Percentiles rank a stretch among this genome's conserved stretches.
These are phyloP conservation scores for Mucuna pruriens DNA, from an alignment of 306 rosid species.

Conservation along the genomic window DNA sequence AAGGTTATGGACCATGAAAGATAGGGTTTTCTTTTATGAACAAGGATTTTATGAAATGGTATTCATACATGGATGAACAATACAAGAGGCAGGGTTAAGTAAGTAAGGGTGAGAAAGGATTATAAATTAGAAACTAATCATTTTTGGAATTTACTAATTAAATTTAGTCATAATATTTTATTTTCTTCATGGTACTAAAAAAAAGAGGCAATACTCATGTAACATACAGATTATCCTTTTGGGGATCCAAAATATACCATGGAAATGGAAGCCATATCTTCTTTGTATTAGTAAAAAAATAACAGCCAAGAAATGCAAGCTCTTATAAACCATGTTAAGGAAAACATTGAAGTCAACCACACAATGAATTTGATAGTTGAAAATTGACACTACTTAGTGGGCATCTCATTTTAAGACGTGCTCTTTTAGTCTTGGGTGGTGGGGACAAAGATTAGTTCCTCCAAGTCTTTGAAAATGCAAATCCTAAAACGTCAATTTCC, in stretches of 20 bases:
- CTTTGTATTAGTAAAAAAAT: too few relatives aligned
- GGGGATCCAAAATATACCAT: too few relatives aligned
- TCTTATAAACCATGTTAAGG: not conserved
- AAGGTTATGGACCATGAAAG: not conserved
- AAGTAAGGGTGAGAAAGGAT: not conserved
- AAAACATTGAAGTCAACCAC: constrained; percentile 15
- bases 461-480: not conserved
- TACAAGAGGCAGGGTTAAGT: too few relatives aligned
- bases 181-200: not conserved
- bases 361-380: constrained; percentile 12
- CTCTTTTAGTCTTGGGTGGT: constrained; percentile 34
- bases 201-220: not conserved
- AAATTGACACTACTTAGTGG: constrained; percentile 26
- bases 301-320: not conserved
- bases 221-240: too few relatives aligned
- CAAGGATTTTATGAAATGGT: not conserved
- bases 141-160: not conserved
- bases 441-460: constrained; percentile 16
- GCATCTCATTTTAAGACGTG: constrained; percentile 17
- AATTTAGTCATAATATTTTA: not conserved
- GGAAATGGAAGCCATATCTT: too few relatives aligned
- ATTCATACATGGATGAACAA: too few relatives aligned
- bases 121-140: not conserved
- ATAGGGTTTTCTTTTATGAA: not conserved
- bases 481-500: constrained; percentile 24